Conservation (phyloP, 163 green algal genomes). For the Coccomyxa subellipsoidea region DNA sequence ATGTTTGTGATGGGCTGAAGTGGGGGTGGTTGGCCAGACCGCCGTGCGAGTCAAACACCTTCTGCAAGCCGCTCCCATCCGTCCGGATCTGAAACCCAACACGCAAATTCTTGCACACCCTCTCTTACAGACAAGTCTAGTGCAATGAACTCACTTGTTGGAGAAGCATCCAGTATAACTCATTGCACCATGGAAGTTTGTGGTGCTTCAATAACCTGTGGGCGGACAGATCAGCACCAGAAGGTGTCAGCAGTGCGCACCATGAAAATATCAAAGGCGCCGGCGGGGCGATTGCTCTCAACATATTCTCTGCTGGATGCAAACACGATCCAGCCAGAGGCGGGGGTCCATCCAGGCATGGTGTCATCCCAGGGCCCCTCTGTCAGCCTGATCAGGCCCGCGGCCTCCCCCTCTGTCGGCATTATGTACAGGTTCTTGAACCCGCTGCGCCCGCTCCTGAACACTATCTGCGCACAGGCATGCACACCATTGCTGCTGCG, state of each 20-base stretch:
- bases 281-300: not conserved
- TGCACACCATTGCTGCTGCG: not conserved
- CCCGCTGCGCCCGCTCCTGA: not conserved
- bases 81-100: not conserved
- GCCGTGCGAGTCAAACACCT: not conserved
- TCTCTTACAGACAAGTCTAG: not conserved
- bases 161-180: too few species aligned
- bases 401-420: not conserved
- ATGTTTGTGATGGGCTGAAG: not conserved
- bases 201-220: too few species aligned
- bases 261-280: conserved; percentile 3
- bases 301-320: conserved; percentile 1
- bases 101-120: not conserved
- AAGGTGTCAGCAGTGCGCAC: not conserved
- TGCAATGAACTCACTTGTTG: not conserved
- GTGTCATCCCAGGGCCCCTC: conserved; percentile 10
- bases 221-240: not conserved
- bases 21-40: not conserved
- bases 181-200: too few species aligned
- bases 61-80: conserved; percentile 1
- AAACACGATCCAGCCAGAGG: not conserved
- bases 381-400: not conserved
- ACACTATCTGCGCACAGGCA: conserved; percentile 7
- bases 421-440: conserved; percentile 14
- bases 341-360: conserved; percentile 6